Percentiles rank a stretch among this genome's conserved stretches.
phyloP scores from a whole-genome alignment of 805 yeast genomes.

The Metschnikowia sp. region DNA sequence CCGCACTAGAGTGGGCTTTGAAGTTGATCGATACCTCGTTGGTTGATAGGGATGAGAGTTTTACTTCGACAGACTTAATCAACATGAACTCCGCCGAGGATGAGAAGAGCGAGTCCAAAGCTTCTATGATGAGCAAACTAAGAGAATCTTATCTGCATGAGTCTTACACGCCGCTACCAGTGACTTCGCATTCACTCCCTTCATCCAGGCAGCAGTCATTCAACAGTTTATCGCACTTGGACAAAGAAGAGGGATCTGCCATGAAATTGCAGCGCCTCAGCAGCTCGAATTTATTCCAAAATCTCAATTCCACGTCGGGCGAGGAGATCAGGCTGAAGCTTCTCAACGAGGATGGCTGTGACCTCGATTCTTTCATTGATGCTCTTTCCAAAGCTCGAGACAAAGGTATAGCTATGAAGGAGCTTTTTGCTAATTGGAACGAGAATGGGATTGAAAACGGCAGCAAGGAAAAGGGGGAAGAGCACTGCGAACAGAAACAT shows the following conservation, averaged over 20 bases:
- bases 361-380: slow-evolving; percentile 32
- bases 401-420: slow-evolving; percentile 30
- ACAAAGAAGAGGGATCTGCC: slow-evolving; percentile 41
- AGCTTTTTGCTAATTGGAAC: slow-evolving; percentile 13
- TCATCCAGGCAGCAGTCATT: slow-evolving; percentile 17
- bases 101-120: slow-evolving; percentile 18
- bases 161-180: slow-evolving; percentile 6
- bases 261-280: slow-evolving; percentile 32
- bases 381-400: slow-evolving; percentile 30
- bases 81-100: slow-evolving; percentile 22
- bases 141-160: slow-evolving; percentile 4
- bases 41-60: slow-evolving; percentile 16
- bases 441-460: neutral
- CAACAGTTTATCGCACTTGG: slow-evolving; percentile 31
- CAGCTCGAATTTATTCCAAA: slow-evolving; percentile 7
- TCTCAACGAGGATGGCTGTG: slow-evolving; percentile 28
- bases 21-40: slow-evolving; percentile 38
- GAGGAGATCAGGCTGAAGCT: slow-evolving; percentile 38
- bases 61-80: slow-evolving; percentile 13
- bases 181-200: slow-evolving; percentile 10
- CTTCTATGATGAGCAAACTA: slow-evolving; percentile 2
- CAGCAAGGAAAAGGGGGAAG: no score
- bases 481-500: no score
- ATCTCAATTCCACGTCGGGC: slow-evolving; percentile 26
- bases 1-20: slow-evolving; percentile 59